Conservation (phyloP, 2,329 filamentous ascomycete genomes). For the Colletotrichum sp. region DNA sequence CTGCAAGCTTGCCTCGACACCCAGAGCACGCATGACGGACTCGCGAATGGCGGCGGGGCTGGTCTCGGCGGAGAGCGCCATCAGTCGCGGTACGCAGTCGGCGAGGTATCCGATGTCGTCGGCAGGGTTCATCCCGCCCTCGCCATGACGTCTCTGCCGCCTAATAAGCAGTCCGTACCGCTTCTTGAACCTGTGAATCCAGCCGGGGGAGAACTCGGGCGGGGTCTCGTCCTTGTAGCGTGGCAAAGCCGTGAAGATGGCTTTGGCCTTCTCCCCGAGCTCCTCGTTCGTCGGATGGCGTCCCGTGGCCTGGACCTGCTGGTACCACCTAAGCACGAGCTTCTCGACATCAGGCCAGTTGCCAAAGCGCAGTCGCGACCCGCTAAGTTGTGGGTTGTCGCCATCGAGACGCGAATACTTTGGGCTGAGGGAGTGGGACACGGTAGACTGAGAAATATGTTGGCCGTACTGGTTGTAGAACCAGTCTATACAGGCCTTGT, state of each 20-base stretch:
- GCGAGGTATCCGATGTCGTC: slow-evolving; percentile 65
- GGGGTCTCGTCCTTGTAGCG: slow-evolving; percentile 65
- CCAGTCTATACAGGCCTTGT: slow-evolving; percentile 69
- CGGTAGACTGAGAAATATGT: slow-evolving; percentile 67
- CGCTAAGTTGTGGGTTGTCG: slow-evolving; percentile 64
- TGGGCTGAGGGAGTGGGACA: slow-evolving; percentile 65
- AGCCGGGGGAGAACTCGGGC: slow-evolving; percentile 67
- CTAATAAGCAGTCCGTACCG: slow-evolving; percentile 63
- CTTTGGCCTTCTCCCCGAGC: slow-evolving; percentile 66
- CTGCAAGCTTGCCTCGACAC: slow-evolving; percentile 58
- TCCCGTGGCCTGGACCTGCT: slow-evolving; percentile 55
- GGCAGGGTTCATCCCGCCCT: slow-evolving; percentile 50
- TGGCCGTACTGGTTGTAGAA: slow-evolving; percentile 63
- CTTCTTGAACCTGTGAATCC: slow-evolving; percentile 71
- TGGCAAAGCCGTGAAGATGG: slow-evolving; percentile 62
- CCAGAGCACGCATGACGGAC: slow-evolving; percentile 58
- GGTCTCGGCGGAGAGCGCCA: slow-evolving; percentile 62
- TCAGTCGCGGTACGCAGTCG: slow-evolving; percentile 64
- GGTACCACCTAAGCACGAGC: slow-evolving; percentile 61
- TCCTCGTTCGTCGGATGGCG: slow-evolving; percentile 68
- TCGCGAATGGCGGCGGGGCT: slow-evolving; percentile 66
- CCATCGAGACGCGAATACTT: slow-evolving; percentile 67
- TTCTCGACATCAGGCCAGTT: slow-evolving; percentile 70
- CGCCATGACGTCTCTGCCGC: slow-evolving; percentile 59
- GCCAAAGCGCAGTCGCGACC: slow-evolving; percentile 65